Percentiles rank a stretch among this genome's conserved stretches.
phyloP scores from a whole-genome alignment of 805 yeast genomes.

The Candida manassasensis region DNA sequence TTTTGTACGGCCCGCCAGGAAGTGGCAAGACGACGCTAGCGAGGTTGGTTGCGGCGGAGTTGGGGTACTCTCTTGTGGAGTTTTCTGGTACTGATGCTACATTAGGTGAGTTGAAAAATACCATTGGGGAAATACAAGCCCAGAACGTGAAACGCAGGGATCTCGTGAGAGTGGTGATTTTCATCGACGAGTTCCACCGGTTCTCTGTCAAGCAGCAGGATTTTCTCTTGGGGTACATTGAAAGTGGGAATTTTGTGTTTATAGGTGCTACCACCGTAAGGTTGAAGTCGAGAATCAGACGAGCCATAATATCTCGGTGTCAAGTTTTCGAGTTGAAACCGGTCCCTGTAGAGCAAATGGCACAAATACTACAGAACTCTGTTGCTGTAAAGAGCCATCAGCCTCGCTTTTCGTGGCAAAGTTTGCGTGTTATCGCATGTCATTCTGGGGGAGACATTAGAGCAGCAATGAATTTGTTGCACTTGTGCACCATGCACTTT shows the following conservation, averaged over 20 bases:
- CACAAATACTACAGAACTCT: slow-evolving; percentile 53
- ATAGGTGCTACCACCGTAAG: slow-evolving; percentile 98
- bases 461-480: slow-evolving; percentile 20
- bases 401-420: too few species aligned
- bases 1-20: slow-evolving; percentile 95
- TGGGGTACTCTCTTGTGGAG: slow-evolving; percentile 62
- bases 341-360: slow-evolving; percentile 46
- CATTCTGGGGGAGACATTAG: slow-evolving; percentile 6
- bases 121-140: slow-evolving; percentile 46
- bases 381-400: slow-evolving; percentile 38
- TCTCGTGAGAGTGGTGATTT: slow-evolving; percentile 44
- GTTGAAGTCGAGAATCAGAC: slow-evolving; percentile 75
- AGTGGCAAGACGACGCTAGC: slow-evolving; percentile 91
- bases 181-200: slow-evolving; percentile 91
- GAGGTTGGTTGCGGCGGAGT: slow-evolving; percentile 50
- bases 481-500: slow-evolving; percentile 19
- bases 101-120: slow-evolving; percentile 57
- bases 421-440: slow-evolving; percentile 11
- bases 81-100: slow-evolving; percentile 80
- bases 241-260: slow-evolving; percentile 72
- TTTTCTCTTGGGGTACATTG: slow-evolving; percentile 75
- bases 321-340: slow-evolving; percentile 67
- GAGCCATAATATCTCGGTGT: slow-evolving; percentile 81
- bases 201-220: slow-evolving; percentile 87
- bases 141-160: slow-evolving; percentile 40